Evolutionary conservation across 1,284 basidiomycete species (phyloP), one percentile per base, ranked within the genome.

Genomic region (Trichosporon coremiiforme): DNA sequence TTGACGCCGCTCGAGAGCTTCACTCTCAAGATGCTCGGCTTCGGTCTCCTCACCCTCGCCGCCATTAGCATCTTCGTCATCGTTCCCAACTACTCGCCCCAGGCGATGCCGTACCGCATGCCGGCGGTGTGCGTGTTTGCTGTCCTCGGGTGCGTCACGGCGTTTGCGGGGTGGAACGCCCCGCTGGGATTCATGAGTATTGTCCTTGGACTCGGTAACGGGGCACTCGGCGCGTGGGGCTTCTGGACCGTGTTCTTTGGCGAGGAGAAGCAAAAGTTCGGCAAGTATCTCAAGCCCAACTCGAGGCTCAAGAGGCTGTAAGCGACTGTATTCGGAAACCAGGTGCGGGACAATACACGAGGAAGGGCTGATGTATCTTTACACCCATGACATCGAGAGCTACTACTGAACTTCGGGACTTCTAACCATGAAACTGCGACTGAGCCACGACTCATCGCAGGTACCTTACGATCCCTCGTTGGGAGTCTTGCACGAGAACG

Each of bases 281-380:
- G 67, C 55, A 77, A 76, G 69, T 75, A 72, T 36, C 70, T 73
- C 41, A 73, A 76, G 66, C 63, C 68, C 41, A 75, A 77, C 69
- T 67, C 67, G 63, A 55, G 73, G 10, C 38, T 72, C n/a, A 74
- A 72, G 69, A 66, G 65, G 31, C 65, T 74, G 6, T 74, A 67
- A 62, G 15, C 4, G 45, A 35, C 33, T n/a, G 17, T 13, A 13
- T 25, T 25, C 25, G 45, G 45, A 47, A n/a, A 25, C 5, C 9
- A 22, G 50, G 22, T 35, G 7, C 13, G 33, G 8, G 35, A 35
- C 15, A 20, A 20, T 10, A 62, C 15, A 91, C 79, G 45, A 91
- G 88, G 22, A 83, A 77, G 7, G 88, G 86, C 77, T 91, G 90
- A 75, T 89, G 87, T 0, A 53, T 53, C 50, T 53, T 17, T 53